Base-by-base conservation (phyloP, 768 basidiomycete species). In the Serendipita sp. region DNA sequence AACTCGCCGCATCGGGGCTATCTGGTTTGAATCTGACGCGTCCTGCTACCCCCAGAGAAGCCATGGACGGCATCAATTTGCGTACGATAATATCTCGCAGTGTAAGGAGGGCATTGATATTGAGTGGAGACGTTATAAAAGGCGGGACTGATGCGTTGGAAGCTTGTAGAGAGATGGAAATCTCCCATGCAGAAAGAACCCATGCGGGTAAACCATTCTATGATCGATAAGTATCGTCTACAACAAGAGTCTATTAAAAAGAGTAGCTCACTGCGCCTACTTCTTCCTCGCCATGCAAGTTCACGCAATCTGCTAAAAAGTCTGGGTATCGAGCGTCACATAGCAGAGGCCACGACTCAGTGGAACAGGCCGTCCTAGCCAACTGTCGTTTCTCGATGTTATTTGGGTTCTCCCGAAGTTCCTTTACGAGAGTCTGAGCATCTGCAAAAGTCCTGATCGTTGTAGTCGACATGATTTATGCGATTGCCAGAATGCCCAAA, bases 241-340 rank as follows among this genome's bases (percentile, higher is more conserved):
- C 13, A 36, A 60, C 31, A 10, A 34, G 18, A 10, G 18, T 27
- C 16, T 11, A 34, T 10, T 1, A 1, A 50, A 50, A 50, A 8
- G 29, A 31, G 29, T 8, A 16, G 2, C 55, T 60, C 34, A 60
- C 55, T 4, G 55, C 16, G 23, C 23, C 8, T 3, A 34, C n/a
- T 31, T 60, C 55, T 0, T 29, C 55, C 6, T 60, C 1, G 4
- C 33, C 23, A 29, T 36, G n/a, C 27, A 10, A 4, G 8, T 60
- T 36, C 8, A 34, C 55, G 33, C 34, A 15, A 10, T 60, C 27
- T 3, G 6, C n/a, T n/a, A 60, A 8, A n/a, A 60, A 60, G 2
- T 60, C 23, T 36, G 55, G 55, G n/a, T 60, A 60, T 60, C n/a
- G 6, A 8, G 55, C 55, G 23, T 60, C 55, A 34, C 55, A 60